Base-by-base conservation (phyloP, 164 flowering plant genomes). In the Cinnamomum chago region DNA sequence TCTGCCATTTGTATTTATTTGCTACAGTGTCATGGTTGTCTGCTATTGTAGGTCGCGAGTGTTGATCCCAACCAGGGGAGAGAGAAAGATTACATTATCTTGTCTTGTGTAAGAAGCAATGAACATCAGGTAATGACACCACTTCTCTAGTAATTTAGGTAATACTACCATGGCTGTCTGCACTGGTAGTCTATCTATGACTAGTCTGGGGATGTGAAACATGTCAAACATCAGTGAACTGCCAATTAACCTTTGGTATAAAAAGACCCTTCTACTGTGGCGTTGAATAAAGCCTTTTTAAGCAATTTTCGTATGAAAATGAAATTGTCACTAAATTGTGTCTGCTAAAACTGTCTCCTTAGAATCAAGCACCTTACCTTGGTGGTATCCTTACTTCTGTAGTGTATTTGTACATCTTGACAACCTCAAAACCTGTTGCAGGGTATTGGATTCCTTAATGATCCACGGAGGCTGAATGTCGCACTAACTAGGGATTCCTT, bases 391-490 rank as follows among this genome's bases (percentile, higher is more conserved):
- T 55, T n/a, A n/a, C n/a, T n/a, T 20, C n/a, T 55, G 60, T 14
- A n/a, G n/a, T 55, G 60, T 55, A 55, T 55, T 5, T 5, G 47
- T 6, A 40, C 47, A 7, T 40, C n/a, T 14, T 24, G 68, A 62
- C 27, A 30, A 47, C 23, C 74, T 9, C 24, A 30, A 14, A 15
- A 17, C 62, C 25, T 65, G 35, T 70, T 77, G 62, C 82, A 96
- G 99, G 99, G 99, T 66, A 96, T 96, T 85, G 99, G 99, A 71
- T 96, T 96, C 76, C 93, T 96, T 62, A 96, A 96, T 81, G 99
- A 96, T 85, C 99, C 99, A 62, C 91, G 99, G n/a, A 90, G 98
- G 85, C 91, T 96, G 47, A 96, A 96, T 87, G 99, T 96, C 77
- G 99, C 99, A 22, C 81, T 96, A 52, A 96, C 99, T 6, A 91